phyloP scores from a whole-genome alignment of 768 basidiomycete species.

The Serendipita sp. region DNA sequence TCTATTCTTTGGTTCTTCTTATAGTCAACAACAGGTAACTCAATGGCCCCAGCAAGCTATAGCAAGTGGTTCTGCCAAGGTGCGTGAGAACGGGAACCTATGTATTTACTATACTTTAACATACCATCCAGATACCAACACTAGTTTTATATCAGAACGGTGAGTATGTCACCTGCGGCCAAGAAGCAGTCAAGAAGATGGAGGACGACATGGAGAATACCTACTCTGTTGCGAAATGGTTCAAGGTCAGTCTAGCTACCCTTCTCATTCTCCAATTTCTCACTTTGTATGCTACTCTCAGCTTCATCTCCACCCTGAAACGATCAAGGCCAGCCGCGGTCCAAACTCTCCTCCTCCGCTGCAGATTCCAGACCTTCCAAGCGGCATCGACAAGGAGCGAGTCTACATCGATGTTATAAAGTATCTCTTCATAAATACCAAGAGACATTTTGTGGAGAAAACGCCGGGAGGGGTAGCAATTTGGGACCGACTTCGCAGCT shows the following conservation, averaged over 20 bases:
- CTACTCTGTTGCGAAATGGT: background rate
- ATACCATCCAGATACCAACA: background rate
- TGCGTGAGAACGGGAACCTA: too few species aligned
- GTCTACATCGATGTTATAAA: slow-evolving; percentile 4
- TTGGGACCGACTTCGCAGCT: background rate
- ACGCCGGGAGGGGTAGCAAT: background rate
- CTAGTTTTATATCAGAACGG: background rate
- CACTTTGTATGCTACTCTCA: background rate
- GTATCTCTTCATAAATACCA: background rate
- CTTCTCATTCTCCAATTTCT: background rate
- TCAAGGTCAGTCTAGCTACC: background rate
- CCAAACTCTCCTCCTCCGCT: background rate
- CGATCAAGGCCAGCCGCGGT: background rate
- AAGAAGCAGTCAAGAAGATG: background rate
- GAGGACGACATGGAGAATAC: background rate
- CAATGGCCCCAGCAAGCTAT: slow-evolving; percentile 1
- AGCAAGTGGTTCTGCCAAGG: background rate
- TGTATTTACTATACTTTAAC: background rate
- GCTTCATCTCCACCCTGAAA: slow-evolving; percentile 3
- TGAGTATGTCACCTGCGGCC: background rate
- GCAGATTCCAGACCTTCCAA: background rate
- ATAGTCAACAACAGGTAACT: background rate
- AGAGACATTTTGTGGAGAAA: background rate
- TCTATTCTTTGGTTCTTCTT: background rate
- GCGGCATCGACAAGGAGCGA: background rate